Evolutionary conservation across 352 stramenopile species (phyloP).

Genomic region (Globisporangium cystogenes): DNA sequence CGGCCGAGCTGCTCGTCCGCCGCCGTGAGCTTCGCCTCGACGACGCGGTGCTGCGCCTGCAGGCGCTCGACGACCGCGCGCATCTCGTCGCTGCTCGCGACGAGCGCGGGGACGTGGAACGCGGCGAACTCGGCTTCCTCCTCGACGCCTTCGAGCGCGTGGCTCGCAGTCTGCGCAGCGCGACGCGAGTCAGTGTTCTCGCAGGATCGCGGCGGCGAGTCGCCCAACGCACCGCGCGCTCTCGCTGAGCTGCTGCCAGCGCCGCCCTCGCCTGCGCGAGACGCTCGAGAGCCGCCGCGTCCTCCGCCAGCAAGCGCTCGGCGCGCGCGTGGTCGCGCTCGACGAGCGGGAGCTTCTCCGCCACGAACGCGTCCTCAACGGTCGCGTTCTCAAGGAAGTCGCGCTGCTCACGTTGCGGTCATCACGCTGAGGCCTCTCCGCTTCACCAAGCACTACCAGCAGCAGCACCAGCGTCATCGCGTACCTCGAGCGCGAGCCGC

Average conservation of each 20-base stretch:
- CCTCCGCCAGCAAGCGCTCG: constrained; percentile 34
- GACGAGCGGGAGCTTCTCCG: constrained; percentile 49
- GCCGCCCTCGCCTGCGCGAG: constrained; percentile 24
- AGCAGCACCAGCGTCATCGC: too few relatives aligned
- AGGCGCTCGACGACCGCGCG: constrained; percentile 29
- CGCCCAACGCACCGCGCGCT: constrained; percentile 27
- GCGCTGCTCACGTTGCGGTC: too few relatives aligned
- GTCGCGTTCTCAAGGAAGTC: constrained; percentile 43
- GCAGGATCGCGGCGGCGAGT: too few relatives aligned
- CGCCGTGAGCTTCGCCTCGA: constrained; percentile 13
- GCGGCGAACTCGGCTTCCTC: constrained; percentile 75
- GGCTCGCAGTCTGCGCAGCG: constrained; percentile 26
- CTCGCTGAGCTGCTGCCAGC: constrained; percentile 27
- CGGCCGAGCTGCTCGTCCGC: constrained; percentile 16
- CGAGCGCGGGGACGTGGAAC: constrained; percentile 54
- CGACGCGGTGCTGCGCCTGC: constrained; percentile 17
- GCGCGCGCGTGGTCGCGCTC: constrained; percentile 50
- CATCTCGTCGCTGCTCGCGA: constrained; percentile 62
- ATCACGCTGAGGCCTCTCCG: too few relatives aligned
- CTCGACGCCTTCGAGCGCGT: constrained; percentile 60
- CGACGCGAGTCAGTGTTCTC: too few relatives aligned
- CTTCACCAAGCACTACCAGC: too few relatives aligned
- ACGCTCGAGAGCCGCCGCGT: constrained; percentile 19
- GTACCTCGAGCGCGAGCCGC: constrained; percentile 50
- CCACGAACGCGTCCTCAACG: constrained; percentile 38